Evolutionary conservation across 805 yeast genomes (phyloP).

Genomic region (Komagataella mondaviorum): DNA sequence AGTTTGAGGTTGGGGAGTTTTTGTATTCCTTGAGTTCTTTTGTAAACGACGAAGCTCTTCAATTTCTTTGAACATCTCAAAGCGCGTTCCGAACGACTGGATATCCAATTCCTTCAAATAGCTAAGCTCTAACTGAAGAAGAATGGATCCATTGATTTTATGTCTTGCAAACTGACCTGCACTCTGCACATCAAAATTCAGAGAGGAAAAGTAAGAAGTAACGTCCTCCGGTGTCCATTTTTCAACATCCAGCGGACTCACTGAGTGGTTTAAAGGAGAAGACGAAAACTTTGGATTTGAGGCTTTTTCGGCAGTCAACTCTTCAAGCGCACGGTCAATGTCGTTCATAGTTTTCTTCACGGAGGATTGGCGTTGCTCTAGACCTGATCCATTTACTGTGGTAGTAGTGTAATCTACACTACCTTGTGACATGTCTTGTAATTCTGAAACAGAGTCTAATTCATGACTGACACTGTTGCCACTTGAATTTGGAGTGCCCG

Average conservation of each 20-base stretch:
- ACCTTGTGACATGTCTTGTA: neutral
- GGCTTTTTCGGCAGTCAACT: conserved; percentile 23
- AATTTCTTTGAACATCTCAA: conserved; percentile 82
- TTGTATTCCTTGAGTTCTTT: conserved; percentile 1
- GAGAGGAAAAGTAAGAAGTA: conserved; percentile 52
- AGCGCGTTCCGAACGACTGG: conserved; percentile 86
- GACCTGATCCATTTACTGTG: neutral
- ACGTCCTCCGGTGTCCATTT: conserved; percentile 86
- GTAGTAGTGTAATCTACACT: neutral
- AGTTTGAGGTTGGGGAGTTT: conserved; percentile 23
- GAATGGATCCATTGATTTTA: conserved; percentile 77
- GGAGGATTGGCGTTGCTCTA: conserved; percentile 18
- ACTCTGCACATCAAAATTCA: conserved; percentile 64
- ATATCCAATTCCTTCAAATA: conserved; percentile 88
- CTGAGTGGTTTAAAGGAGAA: conserved; percentile 2
- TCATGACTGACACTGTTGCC: conserved; percentile 4
- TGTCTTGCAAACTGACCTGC: conserved; percentile 76
- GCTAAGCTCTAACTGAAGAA: conserved; percentile 74
- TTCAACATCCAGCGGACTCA: conserved; percentile 35
- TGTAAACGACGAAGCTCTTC: conserved; percentile 39
- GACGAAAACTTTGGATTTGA: neutral
- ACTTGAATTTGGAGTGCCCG: conserved; percentile 1
- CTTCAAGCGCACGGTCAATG: conserved; percentile 61
- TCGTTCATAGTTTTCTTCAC: conserved; percentile 49
- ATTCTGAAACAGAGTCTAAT: conserved; percentile 1